Base-by-base conservation (phyloP, 805 yeast species). In the Yarrowia sp. region DNA sequence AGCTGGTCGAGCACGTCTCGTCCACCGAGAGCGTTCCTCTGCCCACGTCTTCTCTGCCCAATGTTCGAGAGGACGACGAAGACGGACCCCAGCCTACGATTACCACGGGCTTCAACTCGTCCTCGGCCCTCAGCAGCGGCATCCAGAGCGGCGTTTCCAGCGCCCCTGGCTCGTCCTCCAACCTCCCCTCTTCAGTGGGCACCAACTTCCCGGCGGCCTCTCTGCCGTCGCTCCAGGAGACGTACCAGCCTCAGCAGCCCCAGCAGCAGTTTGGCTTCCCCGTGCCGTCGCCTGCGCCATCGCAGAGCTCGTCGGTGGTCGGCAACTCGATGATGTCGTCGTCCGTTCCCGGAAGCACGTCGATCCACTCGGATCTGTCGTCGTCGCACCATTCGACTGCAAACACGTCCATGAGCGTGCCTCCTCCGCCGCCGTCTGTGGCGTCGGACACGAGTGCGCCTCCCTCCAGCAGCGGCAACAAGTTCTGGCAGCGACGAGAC, bases 401-500 rank as follows among this genome's bases (percentile, higher is more conserved):
- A 14, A 38, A 38, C 27, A 55, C 61, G 16, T 38, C 61, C 38
- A 38, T 38, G 47, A 27, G 47, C 12, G 61, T 38, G n/a, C 61
- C 61, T 21, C n/a, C 21, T 14, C 35, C 47, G 6, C 47, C 61
- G 8, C 29, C 47, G 14, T 38, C 61, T n/a, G 31, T 25, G 10
- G n/a, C 21, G 3, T 16, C 46, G 6, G 47, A 55, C 7, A n/a
- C 12, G n/a, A n/a, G n/a, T 8, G 61, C 47, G 1, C 47, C 61
- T 27, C 47, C 47, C n/a, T 55, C 61, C 3, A 38, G 47, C 47
- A 38, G 61, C 14, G 47, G 61, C 19, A 53, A 38, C 46, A 55
- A 55, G 61, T 55, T 55, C 29, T 55, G 61, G 61, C 61, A 51
- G 33, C 58, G 61, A n/a, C 35, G 61, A 27, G 61, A 55, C 38